Evolutionary conservation across 345 rosid species (phyloP).

Genomic region (Salix udensis): DNA sequence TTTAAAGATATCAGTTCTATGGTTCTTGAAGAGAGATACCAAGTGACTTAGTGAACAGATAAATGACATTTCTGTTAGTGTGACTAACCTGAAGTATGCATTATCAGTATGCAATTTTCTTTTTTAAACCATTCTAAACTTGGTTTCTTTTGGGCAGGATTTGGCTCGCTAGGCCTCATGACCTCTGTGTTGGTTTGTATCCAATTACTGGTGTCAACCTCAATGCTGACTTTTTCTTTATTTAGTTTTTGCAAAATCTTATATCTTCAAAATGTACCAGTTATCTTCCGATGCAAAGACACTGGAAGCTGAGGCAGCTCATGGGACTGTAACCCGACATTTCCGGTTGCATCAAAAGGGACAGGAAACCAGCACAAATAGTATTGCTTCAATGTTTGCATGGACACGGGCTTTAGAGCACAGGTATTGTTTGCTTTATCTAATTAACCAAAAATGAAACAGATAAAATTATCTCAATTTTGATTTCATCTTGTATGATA

Average conservation of each 20-base stretch:
- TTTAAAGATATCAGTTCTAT: not conserved
- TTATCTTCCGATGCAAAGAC: slow-evolving; percentile 93
- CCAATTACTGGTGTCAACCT: not conserved
- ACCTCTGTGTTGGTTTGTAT: slow-evolving; percentile 81
- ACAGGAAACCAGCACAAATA: slow-evolving; percentile 96
- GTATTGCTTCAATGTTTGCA: slow-evolving; percentile 94
- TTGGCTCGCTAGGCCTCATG: slow-evolving; percentile 98
- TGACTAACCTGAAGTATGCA: not conserved
- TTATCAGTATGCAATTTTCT: not conserved
- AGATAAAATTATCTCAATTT: not conserved
- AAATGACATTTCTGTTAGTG: not conserved
- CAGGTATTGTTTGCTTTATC: slow-evolving; percentile 48
- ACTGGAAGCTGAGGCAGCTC: slow-evolving; percentile 96
- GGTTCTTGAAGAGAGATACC: not conserved
- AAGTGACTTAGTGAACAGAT: not conserved
- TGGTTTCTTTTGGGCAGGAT: slow-evolving; percentile 52
- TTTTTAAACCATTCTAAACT: not conserved
- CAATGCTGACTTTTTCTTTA: not conserved
- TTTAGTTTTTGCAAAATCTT: not conserved
- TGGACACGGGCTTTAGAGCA: slow-evolving; percentile 93
- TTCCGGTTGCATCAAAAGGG: slow-evolving; percentile 85
- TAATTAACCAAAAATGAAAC: not conserved
- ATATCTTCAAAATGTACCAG: slow-evolving; percentile 40
- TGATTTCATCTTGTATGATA: not conserved
- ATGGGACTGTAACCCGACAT: slow-evolving; percentile 97